Percentiles rank a stretch among this genome's conserved stretches.
These are phyloP conservation scores for Metschnikowia amazonensis DNA, from an alignment of 805 yeast species.

Conservation along the genomic window DNA sequence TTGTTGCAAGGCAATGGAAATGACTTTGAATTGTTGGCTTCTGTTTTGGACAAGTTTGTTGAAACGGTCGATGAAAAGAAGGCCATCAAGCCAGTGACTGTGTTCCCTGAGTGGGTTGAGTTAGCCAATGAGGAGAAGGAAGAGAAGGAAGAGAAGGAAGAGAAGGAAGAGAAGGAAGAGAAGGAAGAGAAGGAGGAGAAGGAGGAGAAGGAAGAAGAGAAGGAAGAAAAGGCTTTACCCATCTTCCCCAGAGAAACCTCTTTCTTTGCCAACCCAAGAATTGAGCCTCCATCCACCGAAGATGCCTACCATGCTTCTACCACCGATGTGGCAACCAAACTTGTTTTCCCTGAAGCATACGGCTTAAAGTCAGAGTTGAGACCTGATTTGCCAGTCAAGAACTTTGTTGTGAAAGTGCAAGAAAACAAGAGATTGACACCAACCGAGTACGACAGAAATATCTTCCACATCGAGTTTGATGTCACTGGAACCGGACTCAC, in stretches of 20 bases:
- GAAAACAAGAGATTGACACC: conserved; percentile 93
- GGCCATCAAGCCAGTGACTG: conserved; percentile 36
- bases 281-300: conserved; percentile 25
- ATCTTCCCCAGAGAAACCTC: conserved; percentile 61
- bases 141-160: conserved; percentile 21
- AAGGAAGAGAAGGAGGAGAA: no score
- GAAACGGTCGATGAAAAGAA: conserved; percentile 50
- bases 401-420: conserved; percentile 83
- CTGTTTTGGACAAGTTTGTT: conserved; percentile 62
- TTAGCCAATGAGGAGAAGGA: conserved; percentile 21
- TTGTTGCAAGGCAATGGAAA: conserved; percentile 78
- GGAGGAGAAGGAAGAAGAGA: conserved; percentile 23
- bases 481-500: conserved; percentile 84
- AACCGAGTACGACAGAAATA: conserved; percentile 81
- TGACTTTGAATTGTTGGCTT: conserved; percentile 74
- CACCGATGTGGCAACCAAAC: conserved; percentile 58
- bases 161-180: no score
- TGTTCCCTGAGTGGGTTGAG: conserved; percentile 31
- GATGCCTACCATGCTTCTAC: conserved; percentile 32
- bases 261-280: conserved; percentile 59
- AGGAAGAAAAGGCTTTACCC: conserved; percentile 39
- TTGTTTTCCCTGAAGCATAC: conserved; percentile 81
- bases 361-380: conserved; percentile 56
- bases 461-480: conserved; percentile 95
- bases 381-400: conserved; percentile 85